These are phyloP conservation scores for Fusarium sublunatum DNA, from an alignment of 2,329 filamentous ascomycete genomes.

Conservation along the genomic window DNA sequence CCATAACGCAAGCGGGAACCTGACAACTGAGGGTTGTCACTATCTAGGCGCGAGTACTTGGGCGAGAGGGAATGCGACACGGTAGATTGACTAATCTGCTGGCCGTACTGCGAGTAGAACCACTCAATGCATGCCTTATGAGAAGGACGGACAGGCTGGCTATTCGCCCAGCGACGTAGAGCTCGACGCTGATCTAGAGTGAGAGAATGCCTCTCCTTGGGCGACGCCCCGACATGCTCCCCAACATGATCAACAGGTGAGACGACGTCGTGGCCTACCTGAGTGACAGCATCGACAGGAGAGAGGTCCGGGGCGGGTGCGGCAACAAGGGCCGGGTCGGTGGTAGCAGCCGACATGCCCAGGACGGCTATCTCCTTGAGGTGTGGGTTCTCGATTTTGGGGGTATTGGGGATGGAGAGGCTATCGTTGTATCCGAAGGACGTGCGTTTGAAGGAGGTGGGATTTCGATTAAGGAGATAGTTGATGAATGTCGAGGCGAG, in stretches of 20 bases:
- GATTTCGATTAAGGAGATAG: constrained; percentile 53
- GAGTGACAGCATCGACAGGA: constrained; percentile 38
- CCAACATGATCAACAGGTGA: constrained; percentile 23
- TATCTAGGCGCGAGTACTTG: constrained; percentile 71
- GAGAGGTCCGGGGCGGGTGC: constrained; percentile 48
- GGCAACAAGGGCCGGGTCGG: constrained; percentile 54
- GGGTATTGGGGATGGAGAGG: constrained; percentile 44
- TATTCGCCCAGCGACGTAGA: constrained; percentile 69
- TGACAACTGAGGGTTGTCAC: constrained; percentile 69
- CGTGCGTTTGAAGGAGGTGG: constrained; percentile 44
- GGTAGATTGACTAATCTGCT: constrained; percentile 71
- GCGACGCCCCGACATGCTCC: constrained; percentile 23
- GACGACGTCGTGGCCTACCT: constrained; percentile 39
- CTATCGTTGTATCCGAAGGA: constrained; percentile 57
- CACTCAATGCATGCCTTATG: constrained; percentile 73
- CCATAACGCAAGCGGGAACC: constrained; percentile 71
- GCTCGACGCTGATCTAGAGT: constrained; percentile 72
- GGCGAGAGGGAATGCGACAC: constrained; percentile 71
- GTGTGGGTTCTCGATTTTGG: constrained; percentile 48
- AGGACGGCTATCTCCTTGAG: constrained; percentile 47
- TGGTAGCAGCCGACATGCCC: constrained; percentile 53
- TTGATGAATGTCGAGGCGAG: constrained; percentile 37
- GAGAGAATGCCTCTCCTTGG: constrained; percentile 67
- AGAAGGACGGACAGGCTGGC: constrained; percentile 66
- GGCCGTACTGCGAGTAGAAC: constrained; percentile 68